Evolutionary conservation across 1,284 basidiomycete genomes (phyloP).

Genomic region (Puccinia polysora): DNA sequence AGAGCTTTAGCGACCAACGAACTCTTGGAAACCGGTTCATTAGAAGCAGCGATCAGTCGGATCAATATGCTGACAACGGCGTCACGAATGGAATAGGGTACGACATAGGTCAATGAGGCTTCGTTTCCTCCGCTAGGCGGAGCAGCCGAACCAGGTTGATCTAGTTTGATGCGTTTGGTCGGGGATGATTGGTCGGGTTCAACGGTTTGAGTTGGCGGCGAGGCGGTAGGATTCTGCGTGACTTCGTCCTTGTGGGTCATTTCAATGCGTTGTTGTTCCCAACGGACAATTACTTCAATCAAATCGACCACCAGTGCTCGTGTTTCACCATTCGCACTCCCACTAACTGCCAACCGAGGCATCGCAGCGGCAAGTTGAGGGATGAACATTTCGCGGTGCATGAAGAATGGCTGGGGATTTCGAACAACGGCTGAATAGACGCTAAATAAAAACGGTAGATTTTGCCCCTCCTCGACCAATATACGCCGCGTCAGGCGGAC

Average conservation of each 20-base stretch:
- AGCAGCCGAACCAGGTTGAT: constrained; percentile 39
- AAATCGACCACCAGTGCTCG: constrained; percentile 59
- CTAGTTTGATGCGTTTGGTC: constrained; percentile 45
- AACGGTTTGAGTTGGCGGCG: constrained; percentile 41
- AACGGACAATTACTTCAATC: constrained; percentile 54
- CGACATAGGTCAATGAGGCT: constrained; percentile 60
- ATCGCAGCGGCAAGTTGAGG: constrained; percentile 90
- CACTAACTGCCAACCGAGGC: constrained; percentile 72
- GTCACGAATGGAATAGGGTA: constrained; percentile 72
- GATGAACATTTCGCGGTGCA: constrained; percentile 88
- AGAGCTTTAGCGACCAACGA: constrained; percentile 72
- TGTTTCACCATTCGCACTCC: constrained; percentile 69
- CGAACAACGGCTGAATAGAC: constrained; percentile 90
- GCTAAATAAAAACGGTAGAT: constrained; percentile 73
- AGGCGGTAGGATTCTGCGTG: not conserved
- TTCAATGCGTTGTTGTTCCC: constrained; percentile 56
- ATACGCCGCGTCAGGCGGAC: constrained; percentile 80
- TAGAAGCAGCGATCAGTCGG: constrained; percentile 69
- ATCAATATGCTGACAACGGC: constrained; percentile 90
- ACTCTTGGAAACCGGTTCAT: constrained; percentile 64
- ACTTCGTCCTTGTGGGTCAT: constrained; percentile 56
- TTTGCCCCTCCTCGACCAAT: constrained; percentile 81
- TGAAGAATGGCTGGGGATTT: constrained; percentile 87
- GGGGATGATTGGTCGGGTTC: constrained; percentile 16
- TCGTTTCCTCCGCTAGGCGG: constrained; percentile 43